These are phyloP conservation scores for Ustilago curta DNA, from an alignment of 1,284 basidiomycete genomes.

Conservation along the genomic window DNA sequence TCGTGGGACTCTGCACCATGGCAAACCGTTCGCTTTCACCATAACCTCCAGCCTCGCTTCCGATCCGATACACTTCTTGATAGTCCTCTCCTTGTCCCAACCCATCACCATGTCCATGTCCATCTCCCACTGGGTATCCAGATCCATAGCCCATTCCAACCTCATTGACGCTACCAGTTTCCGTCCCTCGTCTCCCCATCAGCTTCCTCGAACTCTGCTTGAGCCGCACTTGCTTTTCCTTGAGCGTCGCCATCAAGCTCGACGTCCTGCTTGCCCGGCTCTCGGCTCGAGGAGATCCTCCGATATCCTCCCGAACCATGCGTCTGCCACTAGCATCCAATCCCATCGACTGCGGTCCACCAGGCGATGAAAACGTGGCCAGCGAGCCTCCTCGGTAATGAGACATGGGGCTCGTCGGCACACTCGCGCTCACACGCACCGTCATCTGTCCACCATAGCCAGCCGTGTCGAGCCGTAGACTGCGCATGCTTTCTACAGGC, in stretches of 20 bases:
- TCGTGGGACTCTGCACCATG: neutral
- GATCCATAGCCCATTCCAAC: neutral
- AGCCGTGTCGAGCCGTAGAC: constrained; percentile 14
- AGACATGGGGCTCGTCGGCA: constrained; percentile 19
- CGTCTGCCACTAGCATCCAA: neutral
- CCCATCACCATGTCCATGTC: neutral
- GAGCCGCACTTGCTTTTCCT: constrained; percentile 40
- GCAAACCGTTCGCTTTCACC: neutral
- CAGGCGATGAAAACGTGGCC: constrained; percentile 5
- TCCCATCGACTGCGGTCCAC: neutral
- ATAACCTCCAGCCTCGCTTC: neutral
- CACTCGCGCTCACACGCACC: neutral
- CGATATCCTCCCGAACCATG: constrained; percentile 8
- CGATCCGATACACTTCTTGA: constrained; percentile 2
- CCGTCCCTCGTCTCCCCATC: constrained; percentile 25
- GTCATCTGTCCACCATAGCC: neutral
- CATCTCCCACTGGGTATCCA: no score
- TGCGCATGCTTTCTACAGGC: constrained; percentile 24
- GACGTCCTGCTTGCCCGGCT: constrained; percentile 2
- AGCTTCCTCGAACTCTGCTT: constrained; percentile 33
- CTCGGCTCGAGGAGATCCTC: constrained; percentile 22
- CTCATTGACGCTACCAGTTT: neutral
- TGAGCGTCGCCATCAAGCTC: constrained; percentile 45
- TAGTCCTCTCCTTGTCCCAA: neutral
- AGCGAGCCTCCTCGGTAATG: constrained; percentile 32